Percentiles rank a stretch among this genome's conserved stretches.
These are phyloP conservation scores for Dothistroma septosporum DNA, from an alignment of 2,329 filamentous ascomycete species.

Conservation along the genomic window DNA sequence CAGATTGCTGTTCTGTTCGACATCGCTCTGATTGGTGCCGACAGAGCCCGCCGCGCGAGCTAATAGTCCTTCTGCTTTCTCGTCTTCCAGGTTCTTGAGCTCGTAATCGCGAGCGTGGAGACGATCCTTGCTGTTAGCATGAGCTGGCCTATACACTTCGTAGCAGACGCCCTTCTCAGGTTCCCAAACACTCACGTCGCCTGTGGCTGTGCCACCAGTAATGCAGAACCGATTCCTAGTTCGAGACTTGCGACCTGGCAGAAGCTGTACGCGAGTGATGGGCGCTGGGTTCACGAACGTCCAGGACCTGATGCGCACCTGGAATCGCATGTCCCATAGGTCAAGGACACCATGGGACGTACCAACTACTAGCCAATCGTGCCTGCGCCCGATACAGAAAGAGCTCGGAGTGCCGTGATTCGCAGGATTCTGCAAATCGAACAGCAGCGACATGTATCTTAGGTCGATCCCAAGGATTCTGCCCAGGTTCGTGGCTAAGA, in stretches of 20 bases:
- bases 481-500: conserved; percentile 82
- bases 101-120: conserved; percentile 62
- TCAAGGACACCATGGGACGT: conserved; percentile 91
- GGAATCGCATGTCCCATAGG: conserved; percentile 96
- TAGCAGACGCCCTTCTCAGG: conserved; percentile 83
- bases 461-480: conserved; percentile 81
- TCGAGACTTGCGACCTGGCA: conserved; percentile 54
- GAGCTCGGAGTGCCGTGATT: conserved; percentile 89
- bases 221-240: conserved; percentile 83
- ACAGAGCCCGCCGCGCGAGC: conserved; percentile 75
- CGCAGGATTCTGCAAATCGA: conserved; percentile 77
- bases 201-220: conserved; percentile 77
- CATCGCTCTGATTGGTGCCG: conserved; percentile 10
- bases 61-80: conserved; percentile 81
- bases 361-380: conserved; percentile 86
- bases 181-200: conserved; percentile 94
- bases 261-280: conserved; percentile 74
- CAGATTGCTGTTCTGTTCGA: conserved; percentile 40
- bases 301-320: conserved; percentile 81
- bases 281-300: conserved; percentile 75
- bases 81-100: conserved; percentile 84
- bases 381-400: conserved; percentile 80
- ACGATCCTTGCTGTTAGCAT: conserved; percentile 49
- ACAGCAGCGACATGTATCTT: conserved; percentile 77
- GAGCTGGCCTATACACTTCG: conserved; percentile 73